A percentile compares a stretch with the other conserved stretches of the same genome.
phyloP scores from a whole-genome alignment of 768 basidiomycete species.

The Cyclocybe cylindracea region DNA sequence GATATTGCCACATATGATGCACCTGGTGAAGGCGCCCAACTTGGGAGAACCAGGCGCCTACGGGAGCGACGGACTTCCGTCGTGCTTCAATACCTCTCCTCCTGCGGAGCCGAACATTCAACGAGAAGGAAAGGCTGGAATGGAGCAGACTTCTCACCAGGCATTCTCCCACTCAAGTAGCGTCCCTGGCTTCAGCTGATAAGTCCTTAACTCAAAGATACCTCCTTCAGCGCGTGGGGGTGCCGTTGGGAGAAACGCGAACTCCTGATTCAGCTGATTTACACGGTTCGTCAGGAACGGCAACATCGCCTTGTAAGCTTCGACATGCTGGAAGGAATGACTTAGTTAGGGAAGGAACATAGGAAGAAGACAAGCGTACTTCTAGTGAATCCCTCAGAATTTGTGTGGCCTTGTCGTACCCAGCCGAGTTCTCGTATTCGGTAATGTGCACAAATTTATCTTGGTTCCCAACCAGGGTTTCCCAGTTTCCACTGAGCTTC shows the following conservation, averaged over 20 bases:
- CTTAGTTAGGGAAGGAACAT: slow-evolving; percentile 4
- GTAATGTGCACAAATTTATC: slow-evolving; percentile 82
- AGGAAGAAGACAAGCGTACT: slow-evolving; percentile 41
- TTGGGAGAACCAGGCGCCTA: slow-evolving; percentile 93
- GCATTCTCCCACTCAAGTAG: slow-evolving; percentile 94
- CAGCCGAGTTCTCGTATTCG: slow-evolving; percentile 93
- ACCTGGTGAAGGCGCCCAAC: slow-evolving; percentile 84
- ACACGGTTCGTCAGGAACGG: slow-evolving; percentile 75
- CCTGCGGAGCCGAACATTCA: slow-evolving; percentile 45
- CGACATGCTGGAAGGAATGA: slow-evolving; percentile 49
- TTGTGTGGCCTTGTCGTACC: slow-evolving; percentile 76
- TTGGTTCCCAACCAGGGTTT: slow-evolving; percentile 85
- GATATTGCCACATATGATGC: slow-evolving; percentile 98
- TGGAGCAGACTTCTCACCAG: slow-evolving; percentile 54
- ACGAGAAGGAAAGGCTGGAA: slow-evolving; percentile 2
- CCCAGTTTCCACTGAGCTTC: slow-evolving; percentile 94
- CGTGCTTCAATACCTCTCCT: slow-evolving; percentile 93
- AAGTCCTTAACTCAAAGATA: slow-evolving; percentile 90
- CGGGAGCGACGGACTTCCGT: slow-evolving; percentile 79
- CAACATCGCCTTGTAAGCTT: slow-evolving; percentile 72
- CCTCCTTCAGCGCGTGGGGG: slow-evolving; percentile 88
- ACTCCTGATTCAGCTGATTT: slow-evolving; percentile 87
- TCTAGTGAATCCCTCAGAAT: slow-evolving; percentile 60
- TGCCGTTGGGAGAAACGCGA: slow-evolving; percentile 91
- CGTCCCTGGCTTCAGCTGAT: slow-evolving; percentile 85